phyloP scores from a whole-genome alignment of 345 rosid genomes.

The Populus ilicifolia region DNA sequence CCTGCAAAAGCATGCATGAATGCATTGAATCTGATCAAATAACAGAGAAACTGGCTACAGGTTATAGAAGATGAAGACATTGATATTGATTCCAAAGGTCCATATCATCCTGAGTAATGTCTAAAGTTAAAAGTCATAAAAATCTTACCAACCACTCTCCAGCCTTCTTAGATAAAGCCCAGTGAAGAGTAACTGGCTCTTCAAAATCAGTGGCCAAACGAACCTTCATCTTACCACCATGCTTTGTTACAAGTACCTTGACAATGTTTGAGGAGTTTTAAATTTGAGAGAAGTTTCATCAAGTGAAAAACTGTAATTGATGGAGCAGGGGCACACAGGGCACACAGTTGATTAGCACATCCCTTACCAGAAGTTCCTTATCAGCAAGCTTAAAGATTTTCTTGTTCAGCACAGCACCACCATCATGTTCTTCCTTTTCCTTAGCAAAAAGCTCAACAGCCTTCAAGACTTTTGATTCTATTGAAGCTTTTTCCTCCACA shows the following conservation, averaged over 20 bases:
- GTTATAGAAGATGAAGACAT: conserved; percentile 9
- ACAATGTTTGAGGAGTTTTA: conserved; percentile 12
- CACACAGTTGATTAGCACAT: conserved; percentile 10
- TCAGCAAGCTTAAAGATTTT: conserved; percentile 66
- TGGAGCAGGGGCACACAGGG: conserved; percentile 1
- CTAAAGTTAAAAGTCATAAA: conserved; percentile 2
- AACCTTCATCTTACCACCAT: conserved; percentile 59
- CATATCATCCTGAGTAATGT: neutral
- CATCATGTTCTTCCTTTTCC: conserved; percentile 51
- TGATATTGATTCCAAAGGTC: conserved; percentile 8
- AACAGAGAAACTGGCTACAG: conserved; percentile 14
- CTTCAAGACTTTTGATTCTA: conserved; percentile 52
- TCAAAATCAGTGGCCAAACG: conserved; percentile 61
- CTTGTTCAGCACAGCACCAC: conserved; percentile 50
- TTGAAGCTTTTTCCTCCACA: conserved; percentile 30
- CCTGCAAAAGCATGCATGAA: conserved; percentile 51
- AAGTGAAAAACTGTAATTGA: neutral
- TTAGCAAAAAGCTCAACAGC: conserved; percentile 59
- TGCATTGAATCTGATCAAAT: conserved; percentile 18
- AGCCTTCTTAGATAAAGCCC: conserved; percentile 81
- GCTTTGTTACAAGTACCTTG: conserved; percentile 74
- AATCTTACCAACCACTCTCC: conserved; percentile 95
- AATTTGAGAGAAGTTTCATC: conserved; percentile 9
- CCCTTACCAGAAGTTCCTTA: conserved; percentile 62
- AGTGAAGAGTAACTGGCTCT: conserved; percentile 76